Evolutionary conservation across 768 basidiomycete species (phyloP), one percentile per base, ranked within the genome.

Genomic region (Chiua virens): DNA sequence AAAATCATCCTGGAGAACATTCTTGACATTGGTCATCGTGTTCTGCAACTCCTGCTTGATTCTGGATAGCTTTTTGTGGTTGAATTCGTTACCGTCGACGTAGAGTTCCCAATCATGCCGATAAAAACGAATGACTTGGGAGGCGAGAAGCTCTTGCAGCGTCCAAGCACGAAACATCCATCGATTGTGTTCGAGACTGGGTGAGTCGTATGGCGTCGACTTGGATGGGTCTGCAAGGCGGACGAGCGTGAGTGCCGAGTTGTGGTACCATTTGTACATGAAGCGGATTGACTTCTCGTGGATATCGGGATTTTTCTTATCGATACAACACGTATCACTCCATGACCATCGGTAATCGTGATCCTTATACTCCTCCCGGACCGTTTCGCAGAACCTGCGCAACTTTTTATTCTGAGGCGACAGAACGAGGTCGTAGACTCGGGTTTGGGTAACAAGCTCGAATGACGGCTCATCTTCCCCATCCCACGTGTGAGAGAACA

Each of bases 81-180:
- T 54, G 21, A 8, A 0, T 1, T 8, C 39, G 8, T 4, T 13
- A 21, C 40, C 56, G 0, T 41, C 9, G 17, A 14, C 36, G 21
- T 59, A 58, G 1, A 44, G 22, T 2, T 47, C 1, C 56, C 58
- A 59, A 3, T 14, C 18, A 5, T 21, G 20, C 11, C 51, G 5
- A 18, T 59, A 58, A 28, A 59, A 54, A 7, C 56, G 58, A 30
- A 59, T 48, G 30, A 49, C 37, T 9, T 41, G 17, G 5, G 58
- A 49, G 0, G 56, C 45, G 23, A 58, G 56, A 8, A 58, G 50
- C 22, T 58, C 56, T 35, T 58, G 57, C 11, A 44, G 35, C 2
- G 58, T 59, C 58, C 58, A 59, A 0, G 50, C 47, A 6, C 58
- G 58, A 18, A 36, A 40, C 49, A 59, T 58, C 58, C 58, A 59